Evolutionary conservation across 176 grass and related monocot genomes (phyloP).

Genomic region (Urochloa ruziziensis): DNA sequence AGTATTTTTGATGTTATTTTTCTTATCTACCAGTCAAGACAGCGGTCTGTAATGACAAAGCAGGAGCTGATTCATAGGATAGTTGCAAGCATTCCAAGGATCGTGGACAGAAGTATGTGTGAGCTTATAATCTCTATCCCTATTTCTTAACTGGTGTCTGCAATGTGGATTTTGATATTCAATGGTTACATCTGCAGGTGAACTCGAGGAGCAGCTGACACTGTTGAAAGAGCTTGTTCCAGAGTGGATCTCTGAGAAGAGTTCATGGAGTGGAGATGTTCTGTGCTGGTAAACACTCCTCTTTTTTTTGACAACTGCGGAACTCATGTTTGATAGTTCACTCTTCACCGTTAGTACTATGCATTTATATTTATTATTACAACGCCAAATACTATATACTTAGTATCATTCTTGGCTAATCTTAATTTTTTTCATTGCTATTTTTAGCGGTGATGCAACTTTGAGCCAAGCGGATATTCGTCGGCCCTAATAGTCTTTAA

Average conservation of each 20-base stretch:
- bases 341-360: no score
- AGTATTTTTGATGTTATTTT: constrained; percentile 60
- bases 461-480: constrained; percentile 55
- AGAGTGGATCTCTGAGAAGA: constrained; percentile 83
- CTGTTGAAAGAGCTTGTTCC: constrained; percentile 72
- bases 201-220: constrained; percentile 69
- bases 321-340: not conserved
- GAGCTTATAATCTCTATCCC: not conserved
- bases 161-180: not conserved
- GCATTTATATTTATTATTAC: not conserved
- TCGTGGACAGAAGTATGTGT: constrained; percentile 59
- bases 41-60: constrained; percentile 72
- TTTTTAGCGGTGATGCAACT: constrained; percentile 48
- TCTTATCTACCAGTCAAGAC: constrained; percentile 62
- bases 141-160: not conserved
- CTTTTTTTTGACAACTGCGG: not conserved
- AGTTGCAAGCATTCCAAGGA: constrained; percentile 58
- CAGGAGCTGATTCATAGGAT: constrained; percentile 79
- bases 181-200: constrained; percentile 42
- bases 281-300: constrained; percentile 58
- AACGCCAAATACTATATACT: not conserved
- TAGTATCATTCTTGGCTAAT: not conserved
- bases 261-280: constrained; percentile 37
- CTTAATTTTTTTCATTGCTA: not conserved
- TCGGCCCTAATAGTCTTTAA: no score